Evolutionary conservation across 2,329 filamentous ascomycete genomes (phyloP).

Genomic region (Fusarium sp.): DNA sequence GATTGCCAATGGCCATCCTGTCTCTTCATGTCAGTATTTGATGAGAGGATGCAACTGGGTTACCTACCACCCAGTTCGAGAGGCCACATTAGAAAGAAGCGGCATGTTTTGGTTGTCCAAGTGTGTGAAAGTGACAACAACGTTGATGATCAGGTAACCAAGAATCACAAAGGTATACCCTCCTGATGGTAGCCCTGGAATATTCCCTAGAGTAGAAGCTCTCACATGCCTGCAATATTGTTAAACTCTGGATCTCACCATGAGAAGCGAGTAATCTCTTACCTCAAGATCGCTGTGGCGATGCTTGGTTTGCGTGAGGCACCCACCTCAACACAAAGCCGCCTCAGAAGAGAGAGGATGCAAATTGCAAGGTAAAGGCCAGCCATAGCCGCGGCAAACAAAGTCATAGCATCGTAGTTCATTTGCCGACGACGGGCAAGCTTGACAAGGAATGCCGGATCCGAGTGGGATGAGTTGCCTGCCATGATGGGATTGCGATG

Average conservation of each 20-base stretch:
- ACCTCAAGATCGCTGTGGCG: slow-evolving; percentile 35
- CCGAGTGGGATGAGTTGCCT: slow-evolving; percentile 19
- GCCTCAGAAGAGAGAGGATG: slow-evolving; percentile 24
- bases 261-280: background rate
- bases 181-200: slow-evolving; percentile 46
- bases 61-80: slow-evolving; percentile 55
- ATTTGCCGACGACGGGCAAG: slow-evolving; percentile 40
- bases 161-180: slow-evolving; percentile 50
- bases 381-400: slow-evolving; percentile 39
- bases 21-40: background rate
- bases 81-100: slow-evolving; percentile 51
- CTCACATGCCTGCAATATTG: slow-evolving; percentile 44
- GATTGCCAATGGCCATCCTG: slow-evolving; percentile 59
- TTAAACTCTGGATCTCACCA: slow-evolving; percentile 5
- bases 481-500: slow-evolving; percentile 29
- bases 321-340: slow-evolving; percentile 17
- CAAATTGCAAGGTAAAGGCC: slow-evolving; percentile 29
- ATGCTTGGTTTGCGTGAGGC: slow-evolving; percentile 23
- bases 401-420: slow-evolving; percentile 44
- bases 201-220: slow-evolving; percentile 44
- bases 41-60: no score
- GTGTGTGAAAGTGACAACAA: slow-evolving; percentile 50
- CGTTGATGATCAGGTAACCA: slow-evolving; percentile 51
- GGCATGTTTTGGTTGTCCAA: slow-evolving; percentile 49
- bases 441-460: slow-evolving; percentile 37